phyloP scores from a whole-genome alignment of 164 flowering plant species.

The Hamamelis virginiana region DNA sequence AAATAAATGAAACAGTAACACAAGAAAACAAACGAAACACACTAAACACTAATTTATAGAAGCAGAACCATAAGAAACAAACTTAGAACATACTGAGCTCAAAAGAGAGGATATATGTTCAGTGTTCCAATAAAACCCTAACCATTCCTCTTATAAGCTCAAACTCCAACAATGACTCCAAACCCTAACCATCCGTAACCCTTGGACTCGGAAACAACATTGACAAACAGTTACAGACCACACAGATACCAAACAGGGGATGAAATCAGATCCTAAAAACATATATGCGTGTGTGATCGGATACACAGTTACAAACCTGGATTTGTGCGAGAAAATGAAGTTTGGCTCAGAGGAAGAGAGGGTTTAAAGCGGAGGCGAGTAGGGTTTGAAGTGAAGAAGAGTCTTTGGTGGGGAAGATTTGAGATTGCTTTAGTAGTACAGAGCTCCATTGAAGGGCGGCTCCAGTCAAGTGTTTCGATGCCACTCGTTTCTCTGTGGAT shows the following conservation, averaged over 20 bases:
- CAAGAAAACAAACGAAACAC: no score
- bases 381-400: not conserved
- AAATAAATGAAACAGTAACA: not conserved
- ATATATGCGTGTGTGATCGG: not conserved
- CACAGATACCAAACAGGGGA: not conserved
- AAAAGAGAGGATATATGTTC: not conserved
- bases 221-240: no score
- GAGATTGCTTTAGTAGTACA: conserved; percentile 7
- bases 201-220: not conserved
- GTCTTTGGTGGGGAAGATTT: conserved; percentile 1
- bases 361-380: not conserved
- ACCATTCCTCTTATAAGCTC: not conserved
- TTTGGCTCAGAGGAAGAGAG: not conserved
- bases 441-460: conserved; percentile 15
- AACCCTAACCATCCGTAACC: not conserved
- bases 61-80: not conserved
- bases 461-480: no score
- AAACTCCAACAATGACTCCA: not conserved
- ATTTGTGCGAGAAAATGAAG: not conserved
- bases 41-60: no score
- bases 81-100: not conserved
- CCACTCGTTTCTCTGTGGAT: no score
- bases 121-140: not conserved
- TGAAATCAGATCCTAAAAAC: not conserved
- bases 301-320: conserved; percentile 7